Evolutionary conservation across 139 green algal species (phyloP), one percentile per base, ranked within the genome.

Genomic region (Coelastrella sp.): DNA sequence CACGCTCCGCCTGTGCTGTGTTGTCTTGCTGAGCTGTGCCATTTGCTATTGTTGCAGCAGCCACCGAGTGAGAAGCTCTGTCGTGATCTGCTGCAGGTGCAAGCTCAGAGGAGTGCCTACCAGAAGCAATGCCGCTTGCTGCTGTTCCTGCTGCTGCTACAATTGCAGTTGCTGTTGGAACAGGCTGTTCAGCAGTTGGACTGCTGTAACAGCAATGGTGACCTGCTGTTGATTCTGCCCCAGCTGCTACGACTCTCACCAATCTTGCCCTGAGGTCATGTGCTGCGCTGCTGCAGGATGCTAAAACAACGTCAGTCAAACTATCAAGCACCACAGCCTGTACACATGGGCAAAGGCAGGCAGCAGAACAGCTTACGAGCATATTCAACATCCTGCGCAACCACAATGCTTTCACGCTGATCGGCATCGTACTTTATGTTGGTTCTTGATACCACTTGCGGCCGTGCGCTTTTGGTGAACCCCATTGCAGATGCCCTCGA

Each of bases 271-370:
- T 73, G 60, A 78, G 82, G 16, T 97, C 93, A 61, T 89, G 81
- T 47, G 93, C 92, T 4, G 88, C 79, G 17, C 90, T 85, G 17
- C 90, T 71, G 73, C 93, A 94, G 23, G 84, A 84, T n/a, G 92
- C 93, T 54, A 98, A 90, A 58, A 98, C 94, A 3, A 64, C 73
- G 17, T 98, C 94, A 0, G 93, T 93, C 20, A 98, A 91, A 56
- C 91, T 94, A 91, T 98, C 96, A 71, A 98, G 92, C n/a, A 98
- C 88, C 6, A 90, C 78, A 3, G 87, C 80, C 71, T 96, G 94
- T 91, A 97, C 73, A 73, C 32, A 8, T 73, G 79, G 5, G 57
- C 5, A 14, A 54, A 20, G 47, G n/a, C n/a, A n/a, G n/a, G n/a
- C 47, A 22, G 2, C 74, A 59, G 71, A 5, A 22, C 71, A 77